Evolutionary conservation across 2,329 filamentous ascomycete genomes (phyloP).

Genomic region (Colletotrichum truncatum): DNA sequence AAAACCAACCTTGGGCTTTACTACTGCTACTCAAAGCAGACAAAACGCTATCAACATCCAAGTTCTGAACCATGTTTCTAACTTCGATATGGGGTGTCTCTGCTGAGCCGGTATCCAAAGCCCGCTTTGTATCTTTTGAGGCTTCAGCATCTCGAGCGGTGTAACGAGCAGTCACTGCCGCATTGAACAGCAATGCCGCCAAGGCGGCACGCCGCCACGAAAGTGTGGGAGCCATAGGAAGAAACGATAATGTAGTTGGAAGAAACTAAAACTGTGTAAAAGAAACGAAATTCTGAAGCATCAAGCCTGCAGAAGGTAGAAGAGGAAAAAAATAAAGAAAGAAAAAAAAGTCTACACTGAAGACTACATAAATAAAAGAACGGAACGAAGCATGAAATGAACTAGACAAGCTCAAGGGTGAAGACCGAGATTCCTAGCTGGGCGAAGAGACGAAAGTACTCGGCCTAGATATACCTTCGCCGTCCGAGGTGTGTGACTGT

Average conservation of each 20-base stretch:
- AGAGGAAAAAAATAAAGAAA: background rate
- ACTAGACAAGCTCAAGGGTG: background rate
- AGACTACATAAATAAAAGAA: background rate
- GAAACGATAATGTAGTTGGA: background rate
- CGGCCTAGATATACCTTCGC: constrained; percentile 9
- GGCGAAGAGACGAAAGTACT: background rate
- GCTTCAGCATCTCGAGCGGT: constrained; percentile 1
- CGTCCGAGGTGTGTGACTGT: background rate
- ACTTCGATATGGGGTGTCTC: background rate
- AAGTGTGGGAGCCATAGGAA: background rate
- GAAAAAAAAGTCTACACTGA: constrained; percentile 4
- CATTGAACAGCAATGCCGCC: constrained; percentile 25
- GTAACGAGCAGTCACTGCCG: constrained; percentile 14
- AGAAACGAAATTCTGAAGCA: background rate
- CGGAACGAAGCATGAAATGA: too few relatives aligned
- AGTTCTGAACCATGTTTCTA: constrained; percentile 13
- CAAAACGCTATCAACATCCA: constrained; percentile 3
- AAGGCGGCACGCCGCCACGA: constrained; percentile 24
- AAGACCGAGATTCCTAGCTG: background rate
- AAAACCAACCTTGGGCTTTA: background rate
- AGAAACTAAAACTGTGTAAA: background rate
- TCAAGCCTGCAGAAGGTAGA: constrained; percentile 27
- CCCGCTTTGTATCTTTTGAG: constrained; percentile 10
- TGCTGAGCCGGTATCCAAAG: constrained; percentile 1
- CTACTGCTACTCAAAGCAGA: background rate